Base-by-base conservation (phyloP, 495 filamentous ascomycete genomes). In the Filosporella fistucella region DNA sequence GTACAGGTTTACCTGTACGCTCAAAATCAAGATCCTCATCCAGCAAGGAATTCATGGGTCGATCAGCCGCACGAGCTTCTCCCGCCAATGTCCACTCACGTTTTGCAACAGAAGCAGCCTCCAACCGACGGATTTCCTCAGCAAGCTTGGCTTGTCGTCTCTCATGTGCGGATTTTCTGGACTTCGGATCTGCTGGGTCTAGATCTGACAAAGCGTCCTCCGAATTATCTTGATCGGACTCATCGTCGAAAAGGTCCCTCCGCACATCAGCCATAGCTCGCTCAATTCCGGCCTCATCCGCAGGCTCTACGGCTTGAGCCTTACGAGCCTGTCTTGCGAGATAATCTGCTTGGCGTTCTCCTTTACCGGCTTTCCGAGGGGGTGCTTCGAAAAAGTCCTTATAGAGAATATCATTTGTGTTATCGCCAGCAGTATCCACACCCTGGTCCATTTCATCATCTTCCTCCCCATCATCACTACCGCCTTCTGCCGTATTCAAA, bases 11-110 rank as follows among this genome's bases (percentile, higher is more conserved):
- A 50, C 93, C 94, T n/a, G 86, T 79, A 39, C 93, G 79, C 63
- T 98, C 93, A 57, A 96, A 97, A 43, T 97, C 93, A 12, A 98
- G 75, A 51, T 96, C 90, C 65, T 97, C 85, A 62, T 96, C 94
- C 2, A 98, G 77, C 0, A 98, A 76, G 1, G 91, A 95, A 65
- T 98, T 97, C 14, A 89, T 49, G 0, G 94, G 93, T 37, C 93
- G 75, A 48, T 89, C 86, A 2, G 71, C 71, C 1, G 88, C 94
- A 36, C 80, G 77, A 30, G 89, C 93, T 74, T 98, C 93, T 58
- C 93, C 93, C 10, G 86, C 74, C 28, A 97, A 71, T 39, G 85
- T 87, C 93, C 93, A 98, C 52, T 90, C 80, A 37, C 88, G 84
- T 64, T 96, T 95, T 2, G 88, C 87, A 7, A 98, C 85, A 42